Percentiles rank a stretch among this genome's conserved stretches.
phyloP scores from a whole-genome alignment of 305 asterid species.

The Solanum hybrid region DNA sequence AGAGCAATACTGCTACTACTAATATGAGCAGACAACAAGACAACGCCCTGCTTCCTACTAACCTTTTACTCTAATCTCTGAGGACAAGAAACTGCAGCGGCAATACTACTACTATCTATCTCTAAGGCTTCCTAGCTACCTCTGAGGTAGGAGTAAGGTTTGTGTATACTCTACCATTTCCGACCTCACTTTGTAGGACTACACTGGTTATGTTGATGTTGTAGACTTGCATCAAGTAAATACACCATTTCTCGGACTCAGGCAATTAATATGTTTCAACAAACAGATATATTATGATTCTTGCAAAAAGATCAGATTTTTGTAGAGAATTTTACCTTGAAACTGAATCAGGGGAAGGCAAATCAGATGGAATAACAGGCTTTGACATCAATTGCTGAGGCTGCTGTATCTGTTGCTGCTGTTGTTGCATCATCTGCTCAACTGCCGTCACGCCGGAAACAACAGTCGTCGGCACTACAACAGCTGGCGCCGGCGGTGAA shows the following conservation, averaged over 20 bases:
- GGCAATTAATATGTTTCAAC: neutral
- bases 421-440: conserved; percentile 4
- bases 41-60: neutral
- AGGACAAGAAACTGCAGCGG: neutral
- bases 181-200: neutral
- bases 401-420: conserved; percentile 15
- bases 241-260: neutral
- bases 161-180: neutral
- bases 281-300: neutral
- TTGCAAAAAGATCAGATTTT: neutral
- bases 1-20: neutral
- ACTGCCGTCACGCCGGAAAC: conserved; percentile 33
- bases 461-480: conserved; percentile 10
- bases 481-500: conserved; percentile 10
- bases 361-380: conserved; percentile 35
- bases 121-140: neutral
- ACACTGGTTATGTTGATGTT: neutral
- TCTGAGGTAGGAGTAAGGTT: neutral
- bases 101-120: neutral
- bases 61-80: neutral
- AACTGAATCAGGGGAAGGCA: conserved; percentile 76
- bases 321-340: conserved; percentile 42
- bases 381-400: conserved; percentile 24
- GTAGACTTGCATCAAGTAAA: neutral
- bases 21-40: neutral